These are phyloP conservation scores for Bipolaris oryzae DNA, from an alignment of 2,329 filamentous ascomycete genomes.

Conservation along the genomic window DNA sequence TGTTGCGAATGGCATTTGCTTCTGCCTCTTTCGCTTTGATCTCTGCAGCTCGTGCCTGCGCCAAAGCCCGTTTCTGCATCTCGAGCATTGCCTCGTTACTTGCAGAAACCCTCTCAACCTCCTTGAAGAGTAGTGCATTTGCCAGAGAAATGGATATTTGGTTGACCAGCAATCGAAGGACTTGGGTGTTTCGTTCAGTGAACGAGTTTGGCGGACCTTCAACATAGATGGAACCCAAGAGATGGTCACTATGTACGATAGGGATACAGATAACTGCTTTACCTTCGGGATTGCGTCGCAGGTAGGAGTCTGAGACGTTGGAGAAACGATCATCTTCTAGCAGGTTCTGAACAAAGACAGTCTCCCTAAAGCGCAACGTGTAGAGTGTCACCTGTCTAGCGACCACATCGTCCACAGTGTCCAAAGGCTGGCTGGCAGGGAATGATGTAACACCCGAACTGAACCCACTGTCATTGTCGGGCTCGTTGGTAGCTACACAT, in stretches of 20 bases:
- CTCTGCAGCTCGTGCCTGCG: conserved; percentile 74
- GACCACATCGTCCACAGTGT: conserved; percentile 68
- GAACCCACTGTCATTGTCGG: conserved; percentile 28
- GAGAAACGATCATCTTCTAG: conserved; percentile 78
- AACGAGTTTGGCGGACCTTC: conserved; percentile 80
- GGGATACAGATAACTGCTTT: conserved; percentile 81
- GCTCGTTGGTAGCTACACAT: conserved; percentile 73
- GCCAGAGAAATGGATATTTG: conserved; percentile 72
- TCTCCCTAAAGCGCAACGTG: conserved; percentile 75
- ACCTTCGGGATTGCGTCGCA: conserved; percentile 70
- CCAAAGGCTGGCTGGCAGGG: conserved; percentile 67
- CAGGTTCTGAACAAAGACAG: conserved; percentile 75
- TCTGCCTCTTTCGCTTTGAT: conserved; percentile 78
- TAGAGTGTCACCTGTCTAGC: conserved; percentile 79
- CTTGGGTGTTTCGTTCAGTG: conserved; percentile 67
- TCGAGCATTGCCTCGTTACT: conserved; percentile 80
- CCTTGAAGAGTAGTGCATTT: conserved; percentile 68
- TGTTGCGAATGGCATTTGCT: conserved; percentile 76
- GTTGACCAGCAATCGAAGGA: conserved; percentile 72
- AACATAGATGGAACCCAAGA: conserved; percentile 77
- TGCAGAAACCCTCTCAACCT: conserved; percentile 76
- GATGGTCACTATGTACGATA: conserved; percentile 73
- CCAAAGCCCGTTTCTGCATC: conserved; percentile 74
- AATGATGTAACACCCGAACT: conserved; percentile 66
- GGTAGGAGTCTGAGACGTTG: conserved; percentile 73